Evolutionary conservation across 1,139 yeast species (phyloP).

Genomic region (Chernovozyma sophiae-reginae): DNA sequence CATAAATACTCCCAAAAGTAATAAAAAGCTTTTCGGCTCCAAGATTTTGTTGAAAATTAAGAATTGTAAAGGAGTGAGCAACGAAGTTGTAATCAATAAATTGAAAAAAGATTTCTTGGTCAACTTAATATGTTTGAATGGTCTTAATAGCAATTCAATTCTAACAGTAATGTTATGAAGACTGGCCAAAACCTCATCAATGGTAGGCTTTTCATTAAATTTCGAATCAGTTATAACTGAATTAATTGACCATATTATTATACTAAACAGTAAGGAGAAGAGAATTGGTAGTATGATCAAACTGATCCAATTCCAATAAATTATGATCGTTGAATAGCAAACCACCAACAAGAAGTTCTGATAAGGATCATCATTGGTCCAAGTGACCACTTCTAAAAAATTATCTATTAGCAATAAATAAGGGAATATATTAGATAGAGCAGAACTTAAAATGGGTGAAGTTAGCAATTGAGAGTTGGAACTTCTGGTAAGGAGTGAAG

Average conservation of each 20-base stretch:
- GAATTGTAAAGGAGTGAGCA: conserved; percentile 49
- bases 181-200: conserved; percentile 53
- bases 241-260: conserved; percentile 44
- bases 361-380: conserved; percentile 54
- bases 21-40: conserved; percentile 30
- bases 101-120: conserved; percentile 24
- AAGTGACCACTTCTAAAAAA: conserved; percentile 43
- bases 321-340: conserved; percentile 34
- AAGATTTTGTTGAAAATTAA: conserved; percentile 31
- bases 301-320: conserved; percentile 42
- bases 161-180: conserved; percentile 48
- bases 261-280: conserved; percentile 31
- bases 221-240: conserved; percentile 41
- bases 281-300: conserved; percentile 36
- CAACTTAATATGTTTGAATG: conserved; percentile 32
- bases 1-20: conserved; percentile 35
- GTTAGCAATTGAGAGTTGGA: conserved; percentile 34
- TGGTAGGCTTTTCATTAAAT: conserved; percentile 47
- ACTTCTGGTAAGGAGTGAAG: conserved; percentile 23
- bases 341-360: conserved; percentile 44
- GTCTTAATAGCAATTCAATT: conserved; percentile 41
- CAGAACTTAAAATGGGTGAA: conserved; percentile 43
- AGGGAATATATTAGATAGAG: conserved; percentile 47
- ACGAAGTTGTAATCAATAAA: conserved; percentile 25
- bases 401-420: conserved; percentile 43